A percentile compares a stretch with the other conserved stretches of the same genome.
These are phyloP conservation scores for Myxozyma geophila DNA, from an alignment of 805 yeast species.

Conservation along the genomic window DNA sequence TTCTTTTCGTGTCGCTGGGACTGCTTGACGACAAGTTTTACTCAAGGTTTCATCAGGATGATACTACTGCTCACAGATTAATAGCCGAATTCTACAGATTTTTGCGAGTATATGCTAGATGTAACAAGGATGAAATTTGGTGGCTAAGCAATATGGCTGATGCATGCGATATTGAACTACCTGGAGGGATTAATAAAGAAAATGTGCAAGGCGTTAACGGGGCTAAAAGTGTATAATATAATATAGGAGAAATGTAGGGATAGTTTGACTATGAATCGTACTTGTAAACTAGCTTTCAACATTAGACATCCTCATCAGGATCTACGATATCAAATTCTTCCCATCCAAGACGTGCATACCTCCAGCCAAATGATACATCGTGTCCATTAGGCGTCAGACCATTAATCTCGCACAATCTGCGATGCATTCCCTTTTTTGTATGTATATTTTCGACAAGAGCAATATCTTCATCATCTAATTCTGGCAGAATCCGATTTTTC, in stretches of 20 bases:
- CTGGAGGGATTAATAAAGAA: not conserved
- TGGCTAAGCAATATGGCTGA: constrained; percentile 29
- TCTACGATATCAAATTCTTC: not conserved
- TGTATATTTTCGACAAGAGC: constrained; percentile 11
- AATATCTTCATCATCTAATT: constrained; percentile 10
- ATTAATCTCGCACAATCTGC: constrained; percentile 15
- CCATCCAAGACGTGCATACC: constrained; percentile 26
- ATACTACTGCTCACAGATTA: constrained; percentile 83
- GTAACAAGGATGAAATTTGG: constrained; percentile 17
- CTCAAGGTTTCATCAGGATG: constrained; percentile 79
- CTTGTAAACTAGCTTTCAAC: no score
- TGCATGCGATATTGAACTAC: constrained; percentile 21
- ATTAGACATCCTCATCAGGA: not conserved
- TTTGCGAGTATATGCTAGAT: constrained; percentile 16
- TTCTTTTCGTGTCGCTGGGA: constrained; percentile 91
- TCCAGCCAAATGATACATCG: constrained; percentile 22
- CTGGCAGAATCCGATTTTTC: constrained; percentile 49
- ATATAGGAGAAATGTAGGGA: no score
- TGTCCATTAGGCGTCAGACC: constrained; percentile 20
- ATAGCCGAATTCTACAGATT: constrained; percentile 47
- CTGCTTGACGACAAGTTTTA: constrained; percentile 79
- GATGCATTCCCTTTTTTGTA: constrained; percentile 19
- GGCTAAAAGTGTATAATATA: no score
- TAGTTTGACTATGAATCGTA: no score
- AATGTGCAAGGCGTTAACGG: no score